Evolutionary conservation across 2,329 filamentous ascomycete species (phyloP).

Genomic region (Ilyonectria sp.): DNA sequence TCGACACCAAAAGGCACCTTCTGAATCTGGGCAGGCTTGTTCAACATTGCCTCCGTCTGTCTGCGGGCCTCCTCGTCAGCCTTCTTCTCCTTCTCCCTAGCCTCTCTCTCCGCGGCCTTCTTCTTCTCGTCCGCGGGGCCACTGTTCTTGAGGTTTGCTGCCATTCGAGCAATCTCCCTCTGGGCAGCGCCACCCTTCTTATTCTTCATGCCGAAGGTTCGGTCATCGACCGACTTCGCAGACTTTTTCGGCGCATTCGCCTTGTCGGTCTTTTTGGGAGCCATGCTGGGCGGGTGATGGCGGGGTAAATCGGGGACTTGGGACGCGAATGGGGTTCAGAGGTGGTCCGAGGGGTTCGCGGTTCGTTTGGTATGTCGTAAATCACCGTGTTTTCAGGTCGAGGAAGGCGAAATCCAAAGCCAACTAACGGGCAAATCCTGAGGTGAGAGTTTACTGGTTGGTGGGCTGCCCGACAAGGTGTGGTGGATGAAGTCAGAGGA

Average conservation of each 20-base stretch:
- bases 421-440: conserved; percentile 41
- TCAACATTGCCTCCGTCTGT: conserved; percentile 86
- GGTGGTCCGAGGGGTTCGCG: conserved; percentile 21
- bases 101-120: conserved; percentile 77
- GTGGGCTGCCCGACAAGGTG: conserved; percentile 44
- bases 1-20: conserved; percentile 98
- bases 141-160: conserved; percentile 79
- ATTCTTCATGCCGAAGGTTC: conserved; percentile 99
- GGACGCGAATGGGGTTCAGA: conserved; percentile 30
- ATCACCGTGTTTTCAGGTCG: conserved; percentile 28
- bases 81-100: conserved; percentile 88
- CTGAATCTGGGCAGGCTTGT: conserved; percentile 94
- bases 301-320: conserved; percentile 46
- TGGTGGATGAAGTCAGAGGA: conserved; percentile 49
- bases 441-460: conserved; percentile 46
- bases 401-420: conserved; percentile 33
- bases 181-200: conserved; percentile 96
- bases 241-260: conserved; percentile 69
- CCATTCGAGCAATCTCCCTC: conserved; percentile 89
- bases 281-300: conserved; percentile 70
- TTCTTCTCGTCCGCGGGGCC: conserved; percentile 91
- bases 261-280: conserved; percentile 77
- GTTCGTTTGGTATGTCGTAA: conserved; percentile 14
- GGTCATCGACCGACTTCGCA: conserved; percentile 85
- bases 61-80: conserved; percentile 88